Percentiles rank a stretch among this genome's conserved stretches.
phyloP scores from a whole-genome alignment of 1,284 basidiomycete genomes.

The Tausonia pullulans region DNA sequence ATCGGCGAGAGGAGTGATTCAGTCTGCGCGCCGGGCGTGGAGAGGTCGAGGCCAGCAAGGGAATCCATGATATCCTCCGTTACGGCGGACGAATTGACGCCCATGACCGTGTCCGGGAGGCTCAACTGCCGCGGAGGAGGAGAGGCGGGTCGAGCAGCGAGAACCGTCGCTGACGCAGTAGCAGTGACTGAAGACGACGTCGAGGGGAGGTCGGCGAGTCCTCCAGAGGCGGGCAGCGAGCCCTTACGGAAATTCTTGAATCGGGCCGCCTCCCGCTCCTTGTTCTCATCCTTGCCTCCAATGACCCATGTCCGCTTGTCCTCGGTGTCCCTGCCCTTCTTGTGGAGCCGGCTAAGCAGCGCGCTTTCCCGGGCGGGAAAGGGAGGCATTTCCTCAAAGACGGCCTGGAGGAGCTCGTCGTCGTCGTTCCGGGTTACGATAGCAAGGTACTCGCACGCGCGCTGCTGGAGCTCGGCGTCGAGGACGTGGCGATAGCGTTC shows the following conservation, averaged over 20 bases:
- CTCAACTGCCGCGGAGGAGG: conserved; percentile 12
- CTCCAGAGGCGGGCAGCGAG: conserved; percentile 21
- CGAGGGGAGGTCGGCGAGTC: background rate
- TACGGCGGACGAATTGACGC: conserved; percentile 23
- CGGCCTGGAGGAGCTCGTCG: conserved; percentile 81
- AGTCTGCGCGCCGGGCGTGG: conserved; percentile 35
- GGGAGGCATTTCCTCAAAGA: conserved; percentile 98
- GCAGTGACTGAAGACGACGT: too few species aligned
- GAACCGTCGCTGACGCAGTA: background rate
- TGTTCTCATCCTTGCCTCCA: conserved; percentile 81
- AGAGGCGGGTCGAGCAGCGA: background rate
- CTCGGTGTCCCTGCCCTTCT: conserved; percentile 76
- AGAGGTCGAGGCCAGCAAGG: conserved; percentile 69
- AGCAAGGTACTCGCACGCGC: conserved; percentile 91
- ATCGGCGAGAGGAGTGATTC: conserved; percentile 23
- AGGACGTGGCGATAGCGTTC: conserved; percentile 95
- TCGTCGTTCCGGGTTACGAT: conserved; percentile 70
- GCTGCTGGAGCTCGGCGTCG: conserved; percentile 95
- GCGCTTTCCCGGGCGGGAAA: conserved; percentile 92
- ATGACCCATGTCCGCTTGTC: conserved; percentile 94
- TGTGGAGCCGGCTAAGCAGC: conserved; percentile 70
- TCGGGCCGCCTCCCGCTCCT: conserved; percentile 54
- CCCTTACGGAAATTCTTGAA: conserved; percentile 38
- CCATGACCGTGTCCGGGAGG: conserved; percentile 30
- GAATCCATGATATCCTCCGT: conserved; percentile 57